These are phyloP conservation scores for Gymnopilus dilepis DNA, from an alignment of 768 basidiomycete genomes.

Conservation along the genomic window DNA sequence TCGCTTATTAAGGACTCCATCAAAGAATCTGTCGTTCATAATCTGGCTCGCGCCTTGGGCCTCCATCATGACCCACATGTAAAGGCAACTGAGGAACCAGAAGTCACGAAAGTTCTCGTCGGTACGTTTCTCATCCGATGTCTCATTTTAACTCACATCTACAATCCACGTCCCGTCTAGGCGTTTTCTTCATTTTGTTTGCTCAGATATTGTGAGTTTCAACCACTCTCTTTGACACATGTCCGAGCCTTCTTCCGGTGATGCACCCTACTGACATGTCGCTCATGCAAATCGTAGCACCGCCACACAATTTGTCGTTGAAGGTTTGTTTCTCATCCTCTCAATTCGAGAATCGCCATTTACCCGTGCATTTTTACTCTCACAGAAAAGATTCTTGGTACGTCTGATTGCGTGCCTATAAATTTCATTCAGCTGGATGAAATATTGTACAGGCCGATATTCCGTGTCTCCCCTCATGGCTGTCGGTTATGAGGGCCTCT, in stretches of 20 bases:
- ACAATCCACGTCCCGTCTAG: constrained; percentile 41
- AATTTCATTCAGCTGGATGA: constrained; percentile 8
- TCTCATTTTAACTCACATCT: constrained; percentile 20
- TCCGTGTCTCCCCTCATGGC: constrained; percentile 88
- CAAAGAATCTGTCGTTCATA: constrained; percentile 47
- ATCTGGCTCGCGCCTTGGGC: constrained; percentile 33
- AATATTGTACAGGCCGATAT: constrained; percentile 56
- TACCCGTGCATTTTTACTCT: constrained; percentile 7
- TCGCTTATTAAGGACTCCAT: constrained; percentile 82
- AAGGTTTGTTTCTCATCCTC: constrained; percentile 47
- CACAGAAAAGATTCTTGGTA: constrained; percentile 86
- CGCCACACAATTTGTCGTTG: constrained; percentile 91
- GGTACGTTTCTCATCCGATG: constrained; percentile 49
- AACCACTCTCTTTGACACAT: constrained; percentile 22
- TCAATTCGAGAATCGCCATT: constrained; percentile 12
- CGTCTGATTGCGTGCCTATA: constrained; percentile 18
- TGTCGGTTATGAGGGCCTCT: constrained; percentile 94
- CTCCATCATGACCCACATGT: constrained; percentile 40
- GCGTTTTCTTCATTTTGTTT: constrained; percentile 90
- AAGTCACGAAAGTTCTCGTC: constrained; percentile 74
- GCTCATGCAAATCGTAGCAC: constrained; percentile 54
- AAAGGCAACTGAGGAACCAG: constrained; percentile 58
- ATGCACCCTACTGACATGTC: constrained; percentile 21
- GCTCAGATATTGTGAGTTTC: constrained; percentile 88
- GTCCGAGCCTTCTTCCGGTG: constrained; percentile 25